These are phyloP conservation scores for Proliferodiscus dingleyae DNA, from an alignment of 2,329 filamentous ascomycete genomes.

Conservation along the genomic window DNA sequence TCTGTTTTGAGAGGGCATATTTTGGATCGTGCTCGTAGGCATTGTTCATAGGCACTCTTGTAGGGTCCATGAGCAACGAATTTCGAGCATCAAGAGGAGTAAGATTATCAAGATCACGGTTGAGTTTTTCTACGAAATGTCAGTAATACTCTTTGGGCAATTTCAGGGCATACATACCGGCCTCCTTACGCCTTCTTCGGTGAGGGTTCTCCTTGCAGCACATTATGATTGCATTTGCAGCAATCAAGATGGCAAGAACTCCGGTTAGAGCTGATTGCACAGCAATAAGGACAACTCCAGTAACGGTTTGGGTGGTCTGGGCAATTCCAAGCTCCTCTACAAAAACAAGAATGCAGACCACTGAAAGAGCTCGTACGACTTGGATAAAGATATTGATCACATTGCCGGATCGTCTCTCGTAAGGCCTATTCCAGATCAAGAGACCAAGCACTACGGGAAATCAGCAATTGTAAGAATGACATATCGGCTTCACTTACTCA, in stretches of 20 bases:
- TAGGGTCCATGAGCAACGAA: constrained; percentile 57
- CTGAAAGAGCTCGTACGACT: constrained; percentile 80
- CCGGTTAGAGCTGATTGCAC: constrained; percentile 82
- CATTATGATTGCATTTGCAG: constrained; percentile 79
- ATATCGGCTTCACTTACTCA: constrained; percentile 34
- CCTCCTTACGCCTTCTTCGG: constrained; percentile 79
- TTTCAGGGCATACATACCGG: constrained; percentile 59
- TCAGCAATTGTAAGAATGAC: constrained; percentile 6
- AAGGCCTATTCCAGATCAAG: constrained; percentile 81
- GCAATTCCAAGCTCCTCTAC: constrained; percentile 87
- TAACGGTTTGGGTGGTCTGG: constrained; percentile 90
- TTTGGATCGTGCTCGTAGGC: constrained; percentile 23
- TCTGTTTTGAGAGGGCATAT: constrained; percentile 14
- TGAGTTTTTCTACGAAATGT: constrained; percentile 59
- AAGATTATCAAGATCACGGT: constrained; percentile 73
- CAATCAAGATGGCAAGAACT: constrained; percentile 78
- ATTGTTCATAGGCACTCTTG: constrained; percentile 13
- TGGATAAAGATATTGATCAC: constrained; percentile 93
- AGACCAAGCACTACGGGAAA: constrained; percentile 59
- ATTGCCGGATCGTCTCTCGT: constrained; percentile 79
- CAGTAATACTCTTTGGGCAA: constrained; percentile 11
- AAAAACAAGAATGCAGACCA: constrained; percentile 85
- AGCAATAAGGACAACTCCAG: constrained; percentile 88
- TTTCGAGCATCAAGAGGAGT: constrained; percentile 85
- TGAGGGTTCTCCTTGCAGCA: constrained; percentile 88